Conservation (phyloP, 208 protist genomes). For the Phytomonas sp. region DNA sequence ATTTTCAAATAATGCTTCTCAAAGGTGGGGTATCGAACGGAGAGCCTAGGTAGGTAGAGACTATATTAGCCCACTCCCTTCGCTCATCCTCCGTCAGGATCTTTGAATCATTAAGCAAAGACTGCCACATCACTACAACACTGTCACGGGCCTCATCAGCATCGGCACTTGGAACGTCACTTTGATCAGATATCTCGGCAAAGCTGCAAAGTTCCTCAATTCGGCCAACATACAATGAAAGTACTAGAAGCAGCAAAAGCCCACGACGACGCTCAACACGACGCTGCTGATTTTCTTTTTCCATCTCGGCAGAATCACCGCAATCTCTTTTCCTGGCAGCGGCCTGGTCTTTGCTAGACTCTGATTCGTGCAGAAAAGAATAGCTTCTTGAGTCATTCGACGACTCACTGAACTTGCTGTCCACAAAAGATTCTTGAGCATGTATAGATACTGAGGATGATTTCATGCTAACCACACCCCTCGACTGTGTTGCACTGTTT, state of each 20-base stretch:
- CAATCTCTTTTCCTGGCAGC: neutral
- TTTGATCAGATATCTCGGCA: constrained; percentile 20
- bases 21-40: constrained; percentile 38
- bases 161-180: constrained; percentile 19
- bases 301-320: neutral
- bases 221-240: constrained; percentile 46
- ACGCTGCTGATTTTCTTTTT: neutral
- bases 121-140: constrained; percentile 41
- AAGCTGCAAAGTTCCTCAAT: constrained; percentile 30
- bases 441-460: neutral
- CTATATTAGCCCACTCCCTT: constrained; percentile 42
- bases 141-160: constrained; percentile 52
- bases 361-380: neutral
- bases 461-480: neutral
- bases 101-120: constrained; percentile 26
- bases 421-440: neutral
- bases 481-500: neutral
- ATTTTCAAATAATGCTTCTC: constrained; percentile 2
- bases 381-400: neutral
- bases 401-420: neutral
- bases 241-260: constrained; percentile 55
- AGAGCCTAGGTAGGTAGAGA: constrained; percentile 22
- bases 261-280: constrained; percentile 20
- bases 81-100: constrained; percentile 37
- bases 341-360: neutral